These are phyloP conservation scores for Blastomyces gilchristii DNA, from an alignment of 2,329 filamentous ascomycete genomes.

Conservation along the genomic window DNA sequence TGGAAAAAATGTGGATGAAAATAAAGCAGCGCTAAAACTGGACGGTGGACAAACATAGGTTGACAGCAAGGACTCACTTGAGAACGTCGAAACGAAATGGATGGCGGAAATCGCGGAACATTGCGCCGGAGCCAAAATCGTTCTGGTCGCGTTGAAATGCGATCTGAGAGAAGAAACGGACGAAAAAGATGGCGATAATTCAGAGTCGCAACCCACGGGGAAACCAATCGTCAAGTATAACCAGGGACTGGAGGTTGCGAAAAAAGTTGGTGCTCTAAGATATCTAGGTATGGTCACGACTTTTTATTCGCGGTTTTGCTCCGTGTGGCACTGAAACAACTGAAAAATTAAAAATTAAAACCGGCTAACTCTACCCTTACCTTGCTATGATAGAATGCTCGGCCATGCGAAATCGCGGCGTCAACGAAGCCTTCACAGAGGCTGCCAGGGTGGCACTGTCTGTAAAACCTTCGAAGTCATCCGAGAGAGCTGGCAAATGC, in stretches of 20 bases:
- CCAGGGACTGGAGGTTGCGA: conserved; percentile 79
- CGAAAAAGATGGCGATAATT: conserved; percentile 43
- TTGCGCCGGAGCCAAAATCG: conserved; percentile 87
- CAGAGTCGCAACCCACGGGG: conserved; percentile 26
- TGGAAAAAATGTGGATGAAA: not conserved
- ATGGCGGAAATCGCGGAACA: conserved; percentile 96
- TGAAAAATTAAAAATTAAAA: not conserved
- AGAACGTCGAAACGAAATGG: conserved; percentile 99
- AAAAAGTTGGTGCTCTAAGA: conserved; percentile 81
- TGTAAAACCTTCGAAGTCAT: conserved; percentile 33
- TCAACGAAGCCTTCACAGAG: conserved; percentile 98
- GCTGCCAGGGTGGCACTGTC: conserved; percentile 81
- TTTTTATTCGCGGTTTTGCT: not conserved
- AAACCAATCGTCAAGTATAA: conserved; percentile 64
- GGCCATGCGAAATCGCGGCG: conserved; percentile 92
- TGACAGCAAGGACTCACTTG: conserved; percentile 89
- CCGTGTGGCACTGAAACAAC: not conserved
- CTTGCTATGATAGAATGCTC: conserved; percentile 62
- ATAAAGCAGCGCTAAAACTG: not conserved
- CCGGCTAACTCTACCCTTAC: not conserved
- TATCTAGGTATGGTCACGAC: conserved; percentile 58
- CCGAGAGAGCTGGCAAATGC: conserved; percentile 27
- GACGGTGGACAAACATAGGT: conserved; percentile 40
- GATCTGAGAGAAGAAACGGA: conserved; percentile 75
- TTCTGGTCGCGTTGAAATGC: conserved; percentile 92